Evolutionary conservation across 148 eudicot genomes (phyloP).

Genomic region (Bassia scoparia): DNA sequence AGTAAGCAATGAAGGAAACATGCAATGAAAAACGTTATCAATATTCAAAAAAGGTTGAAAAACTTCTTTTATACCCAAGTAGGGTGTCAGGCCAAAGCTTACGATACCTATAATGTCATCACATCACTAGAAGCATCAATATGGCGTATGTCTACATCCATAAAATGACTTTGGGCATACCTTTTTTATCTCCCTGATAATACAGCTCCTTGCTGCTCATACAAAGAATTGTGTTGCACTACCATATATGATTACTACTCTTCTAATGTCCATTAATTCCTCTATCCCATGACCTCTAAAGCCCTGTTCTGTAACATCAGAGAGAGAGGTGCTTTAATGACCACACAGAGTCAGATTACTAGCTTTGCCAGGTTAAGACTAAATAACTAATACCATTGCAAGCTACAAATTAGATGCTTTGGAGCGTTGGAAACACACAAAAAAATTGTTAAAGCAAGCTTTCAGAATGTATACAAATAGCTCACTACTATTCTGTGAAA

Average conservation of each 20-base stretch:
- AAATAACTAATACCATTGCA: background rate
- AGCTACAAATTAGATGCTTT: no score
- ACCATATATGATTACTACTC: constrained; percentile 79
- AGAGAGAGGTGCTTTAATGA: background rate
- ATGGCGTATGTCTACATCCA: constrained; percentile 85
- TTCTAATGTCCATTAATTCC: constrained; percentile 66
- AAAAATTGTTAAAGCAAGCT: no score
- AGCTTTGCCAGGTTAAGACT: background rate
- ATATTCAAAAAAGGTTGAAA: background rate
- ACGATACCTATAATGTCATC: constrained; percentile 71
- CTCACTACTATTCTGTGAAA: no score
- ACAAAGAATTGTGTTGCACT: constrained; percentile 64
- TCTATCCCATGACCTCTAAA: constrained; percentile 72
- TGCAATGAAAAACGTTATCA: background rate
- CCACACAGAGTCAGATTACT: background rate
- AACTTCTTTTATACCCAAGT: background rate
- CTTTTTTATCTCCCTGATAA: constrained; percentile 65
- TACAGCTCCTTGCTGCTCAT: constrained; percentile 74
- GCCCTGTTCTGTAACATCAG: constrained; percentile 59
- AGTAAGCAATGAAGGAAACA: background rate
- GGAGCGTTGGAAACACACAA: no score
- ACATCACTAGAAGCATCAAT: constrained; percentile 98
- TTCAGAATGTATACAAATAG: no score
- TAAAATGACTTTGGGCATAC: constrained; percentile 77
- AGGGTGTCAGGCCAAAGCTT: background rate